Evolutionary conservation across 108 stramenopile species (phyloP), one percentile per base, ranked within the genome.

Genomic region (Skeletonema costatum): DNA sequence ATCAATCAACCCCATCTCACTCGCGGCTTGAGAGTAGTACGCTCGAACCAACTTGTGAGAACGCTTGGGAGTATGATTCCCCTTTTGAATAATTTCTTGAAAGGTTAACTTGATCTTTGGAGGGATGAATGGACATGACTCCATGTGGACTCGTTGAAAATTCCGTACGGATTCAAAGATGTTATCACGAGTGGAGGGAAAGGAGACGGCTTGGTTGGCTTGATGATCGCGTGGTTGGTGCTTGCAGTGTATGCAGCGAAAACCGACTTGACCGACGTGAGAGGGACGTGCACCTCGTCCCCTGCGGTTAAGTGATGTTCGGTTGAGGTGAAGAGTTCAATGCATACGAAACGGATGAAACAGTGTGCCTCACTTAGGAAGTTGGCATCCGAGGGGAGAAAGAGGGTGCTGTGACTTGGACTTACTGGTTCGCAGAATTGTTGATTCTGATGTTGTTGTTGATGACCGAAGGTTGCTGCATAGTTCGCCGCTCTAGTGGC

Each of bases 161-260:
- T 71, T 71, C 21, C 70, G 38, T 12, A 71, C 70, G 8, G 60
- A 61, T 30, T 71, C 70, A 31, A 61, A 71, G 38, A 71, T 71
- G 38, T 59, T 71, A 36, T 42, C 70, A 32, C 60, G 41, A 44
- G 36, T 62, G 25, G 70, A 61, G 41, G 70, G 70, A 60, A 42
- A 71, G 70, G 60, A 71, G 3, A 60, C 44, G 9, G 70, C 59
- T 44, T 71, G 70, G 30, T 32, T 42, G 39, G 70, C 41, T 35
- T 61, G 44, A 32, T 39, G 8, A 12, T 25, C 17, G 11, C 41
- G 35, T 12, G 59, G 19, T 41, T 41, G 35, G 41, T 60, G 16
- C 39, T 71, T 71, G 60, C 70, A 71, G 19, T 56, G 61, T 38
- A 42, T 19, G 29, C 70, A 71, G 19, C 70, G 70, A 1, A 71